These are phyloP conservation scores for Olyra latifolia DNA, from an alignment of 176 grass and related monocot genomes.

Conservation along the genomic window DNA sequence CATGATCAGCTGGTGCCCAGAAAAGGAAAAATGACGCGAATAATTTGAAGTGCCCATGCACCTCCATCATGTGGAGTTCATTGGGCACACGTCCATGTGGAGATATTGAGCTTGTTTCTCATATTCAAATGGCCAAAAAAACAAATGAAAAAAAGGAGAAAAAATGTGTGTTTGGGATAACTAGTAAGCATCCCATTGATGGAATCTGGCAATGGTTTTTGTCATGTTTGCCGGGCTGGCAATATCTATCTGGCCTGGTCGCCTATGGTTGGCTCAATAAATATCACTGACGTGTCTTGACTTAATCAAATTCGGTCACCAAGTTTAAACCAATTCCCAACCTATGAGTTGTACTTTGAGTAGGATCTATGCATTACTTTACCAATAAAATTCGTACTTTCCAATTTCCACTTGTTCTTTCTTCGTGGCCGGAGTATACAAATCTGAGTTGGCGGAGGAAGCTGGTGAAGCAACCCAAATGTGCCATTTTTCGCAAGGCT, in stretches of 20 bases:
- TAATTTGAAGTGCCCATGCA: not conserved
- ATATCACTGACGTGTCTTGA: not conserved
- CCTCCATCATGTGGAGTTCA: not conserved
- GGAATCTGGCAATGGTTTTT: not conserved
- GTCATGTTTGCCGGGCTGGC: not conserved
- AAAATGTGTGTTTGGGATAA: not conserved
- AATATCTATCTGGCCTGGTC: not conserved
- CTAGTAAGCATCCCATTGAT: not conserved
- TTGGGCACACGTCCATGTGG: conserved; percentile 1
- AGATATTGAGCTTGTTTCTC: not conserved
- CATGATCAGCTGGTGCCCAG: not conserved
- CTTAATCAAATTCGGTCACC: not conserved
- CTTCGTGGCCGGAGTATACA: not conserved
- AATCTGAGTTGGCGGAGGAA: not conserved
- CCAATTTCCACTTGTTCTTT: not conserved
- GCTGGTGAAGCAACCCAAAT: not conserved
- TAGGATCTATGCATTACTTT: not conserved
- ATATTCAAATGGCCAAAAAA: not conserved
- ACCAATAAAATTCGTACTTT: not conserved
- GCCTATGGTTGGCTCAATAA: not conserved
- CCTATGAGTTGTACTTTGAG: not conserved
- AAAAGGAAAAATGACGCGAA: not conserved
- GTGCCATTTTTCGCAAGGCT: not conserved
- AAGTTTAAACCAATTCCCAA: not conserved
- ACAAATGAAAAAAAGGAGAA: not conserved